phyloP scores from a whole-genome alignment of 768 basidiomycete genomes.

The Tremella yokohamensis region DNA sequence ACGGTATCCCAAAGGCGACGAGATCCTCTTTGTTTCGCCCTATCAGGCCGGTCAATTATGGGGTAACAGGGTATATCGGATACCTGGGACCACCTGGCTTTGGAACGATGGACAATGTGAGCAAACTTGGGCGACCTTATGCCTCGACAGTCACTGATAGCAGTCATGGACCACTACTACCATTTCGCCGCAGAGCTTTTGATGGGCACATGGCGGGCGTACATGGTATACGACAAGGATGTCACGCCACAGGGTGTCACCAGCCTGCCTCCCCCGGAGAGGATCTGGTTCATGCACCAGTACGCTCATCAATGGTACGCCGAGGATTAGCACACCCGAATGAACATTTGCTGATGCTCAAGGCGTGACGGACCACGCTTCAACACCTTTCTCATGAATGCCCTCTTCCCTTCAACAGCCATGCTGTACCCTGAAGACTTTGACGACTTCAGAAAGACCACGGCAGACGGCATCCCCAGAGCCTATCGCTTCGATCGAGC shows the following conservation, averaged over 20 bases:
- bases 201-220: conserved; percentile 71
- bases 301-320: conserved; percentile 41
- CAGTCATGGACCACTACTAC: conserved; percentile 76
- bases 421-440: conserved; percentile 68
- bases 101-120: conserved; percentile 55
- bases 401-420: conserved; percentile 61
- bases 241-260: conserved; percentile 51
- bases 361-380: conserved; percentile 78
- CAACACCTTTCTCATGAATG: conserved; percentile 71
- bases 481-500: conserved; percentile 71
- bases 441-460: conserved; percentile 60
- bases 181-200: conserved; percentile 80
- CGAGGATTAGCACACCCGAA: background rate
- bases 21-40: conserved; percentile 57
- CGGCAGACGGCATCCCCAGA: conserved; percentile 18
- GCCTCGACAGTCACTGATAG: background rate
- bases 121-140: conserved; percentile 30
- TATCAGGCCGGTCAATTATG: conserved; percentile 63
- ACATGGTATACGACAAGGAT: conserved; percentile 37
- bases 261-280: conserved; percentile 58
- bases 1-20: conserved; percentile 63
- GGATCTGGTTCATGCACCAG: conserved; percentile 65
- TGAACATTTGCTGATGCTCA: conserved; percentile 2
- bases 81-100: conserved; percentile 64
- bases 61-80: conserved; percentile 63